These are phyloP conservation scores for Phlebiopsis flavidoalba DNA, from an alignment of 768 basidiomycete species.

Conservation along the genomic window DNA sequence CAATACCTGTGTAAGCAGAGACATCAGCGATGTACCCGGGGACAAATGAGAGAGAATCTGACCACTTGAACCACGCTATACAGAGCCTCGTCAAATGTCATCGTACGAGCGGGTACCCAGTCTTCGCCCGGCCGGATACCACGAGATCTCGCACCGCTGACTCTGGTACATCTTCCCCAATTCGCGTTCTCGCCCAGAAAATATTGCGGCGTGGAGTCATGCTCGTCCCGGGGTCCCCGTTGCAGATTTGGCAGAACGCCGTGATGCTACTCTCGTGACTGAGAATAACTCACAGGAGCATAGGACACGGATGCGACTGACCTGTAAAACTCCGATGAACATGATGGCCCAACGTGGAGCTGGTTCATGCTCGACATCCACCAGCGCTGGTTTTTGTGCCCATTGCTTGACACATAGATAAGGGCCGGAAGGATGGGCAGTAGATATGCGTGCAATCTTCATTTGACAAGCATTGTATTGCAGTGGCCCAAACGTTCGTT, in stretches of 20 bases:
- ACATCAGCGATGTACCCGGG: neutral
- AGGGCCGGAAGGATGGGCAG: conserved; percentile 40
- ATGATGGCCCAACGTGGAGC: conserved; percentile 58
- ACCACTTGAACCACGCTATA: conserved; percentile 38
- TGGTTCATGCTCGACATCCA: conserved; percentile 53
- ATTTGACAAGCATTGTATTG: conserved; percentile 45
- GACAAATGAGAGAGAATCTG: neutral
- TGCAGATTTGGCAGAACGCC: conserved; percentile 38
- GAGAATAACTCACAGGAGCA: neutral
- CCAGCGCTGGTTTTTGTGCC: conserved; percentile 42
- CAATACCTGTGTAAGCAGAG: conserved; percentile 34
- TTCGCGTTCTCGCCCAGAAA: neutral
- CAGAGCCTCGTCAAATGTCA: conserved; percentile 17
- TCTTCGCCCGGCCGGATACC: neutral
- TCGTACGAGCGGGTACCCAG: neutral
- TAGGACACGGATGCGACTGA: conserved; percentile 18
- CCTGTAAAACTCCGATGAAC: conserved; percentile 58
- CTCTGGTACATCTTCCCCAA: neutral
- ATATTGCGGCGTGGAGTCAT: neutral
- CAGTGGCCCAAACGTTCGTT: conserved; percentile 51
- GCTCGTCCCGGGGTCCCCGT: conserved; percentile 8
- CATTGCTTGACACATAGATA: conserved; percentile 51
- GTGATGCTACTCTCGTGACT: neutral
- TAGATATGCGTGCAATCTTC: conserved; percentile 46
- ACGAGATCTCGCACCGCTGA: conserved; percentile 17